Base-by-base conservation (phyloP, 768 basidiomycete species). In the Suillus bovinus region DNA sequence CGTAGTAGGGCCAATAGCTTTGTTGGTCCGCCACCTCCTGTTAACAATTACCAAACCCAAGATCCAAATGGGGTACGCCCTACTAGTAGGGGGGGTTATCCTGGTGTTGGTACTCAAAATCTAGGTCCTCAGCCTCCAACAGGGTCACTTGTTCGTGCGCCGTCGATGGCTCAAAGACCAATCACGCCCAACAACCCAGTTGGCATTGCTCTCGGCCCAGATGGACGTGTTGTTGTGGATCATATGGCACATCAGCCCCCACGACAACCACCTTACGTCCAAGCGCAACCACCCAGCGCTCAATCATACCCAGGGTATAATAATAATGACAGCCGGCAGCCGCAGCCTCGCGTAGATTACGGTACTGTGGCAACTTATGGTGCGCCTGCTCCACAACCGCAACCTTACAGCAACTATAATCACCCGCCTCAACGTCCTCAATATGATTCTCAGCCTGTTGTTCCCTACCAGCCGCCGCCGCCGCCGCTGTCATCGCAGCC, bases 131-230 rank as follows among this genome's bases (percentile, higher is more conserved):
- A 87, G 67, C 86, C 88, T 7, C 82, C 85, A 27, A 10, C 55
- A 1, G 55, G 36, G 6, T 8, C 38, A 29, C 55, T 56, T 13
- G 55, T 31, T 58, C 70, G 70, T 50, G 66, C 70, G 13, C 14
- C 62, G 46, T 68, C 73, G 2, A 73, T 73, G 6, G 78, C 68
- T 65, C 77, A 69, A 33, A 75, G 78, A 44, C 83, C 89, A 1
- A 81, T 88, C n/a, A 80, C 88, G 16, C 92, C 89, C 61, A 89
- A 89, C 34, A 93, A 90, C 62, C 80, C 81, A n/a, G 81, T 93
- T 4, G 94, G 95, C 4, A 96, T 96, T 63, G 83, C 86, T 3
- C 79, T 96, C 3, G 94, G 93, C 65, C 87, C 89, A 0, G 84
- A 79, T 62, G 95, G 94, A 9, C 82, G 87, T 16, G 95, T 96